Conservation (phyloP, 2,329 filamentous ascomycete genomes). For the Westerdykella sp. region DNA sequence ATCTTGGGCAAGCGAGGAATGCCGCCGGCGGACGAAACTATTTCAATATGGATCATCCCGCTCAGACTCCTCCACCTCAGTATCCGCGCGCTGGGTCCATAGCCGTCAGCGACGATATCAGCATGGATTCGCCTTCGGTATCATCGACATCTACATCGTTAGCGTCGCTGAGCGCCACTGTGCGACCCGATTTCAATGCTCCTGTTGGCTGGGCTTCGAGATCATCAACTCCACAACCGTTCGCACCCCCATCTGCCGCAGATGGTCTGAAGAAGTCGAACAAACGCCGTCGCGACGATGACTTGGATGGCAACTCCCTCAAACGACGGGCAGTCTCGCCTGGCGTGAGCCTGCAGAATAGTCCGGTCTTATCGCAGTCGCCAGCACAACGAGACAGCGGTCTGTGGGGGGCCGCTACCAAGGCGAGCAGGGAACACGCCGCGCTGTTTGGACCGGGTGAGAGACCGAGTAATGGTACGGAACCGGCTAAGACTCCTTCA, state of each 20-base stretch:
- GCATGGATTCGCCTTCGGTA: slow-evolving; percentile 60
- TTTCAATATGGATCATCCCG: slow-evolving; percentile 66
- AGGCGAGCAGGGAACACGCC: slow-evolving; percentile 54
- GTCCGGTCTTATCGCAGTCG: slow-evolving; percentile 73
- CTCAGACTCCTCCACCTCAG: slow-evolving; percentile 45
- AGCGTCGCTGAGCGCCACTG: slow-evolving; percentile 13
- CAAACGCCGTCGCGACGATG: slow-evolving; percentile 84
- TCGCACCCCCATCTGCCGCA: slow-evolving; percentile 35
- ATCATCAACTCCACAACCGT: slow-evolving; percentile 34
- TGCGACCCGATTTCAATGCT: slow-evolving; percentile 16
- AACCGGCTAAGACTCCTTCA: slow-evolving; percentile 40
- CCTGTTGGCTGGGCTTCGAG: slow-evolving; percentile 24
- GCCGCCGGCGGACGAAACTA: slow-evolving; percentile 66
- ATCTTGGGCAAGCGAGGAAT: slow-evolving; percentile 65
- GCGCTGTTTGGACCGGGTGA: slow-evolving; percentile 30
- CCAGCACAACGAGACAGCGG: slow-evolving; percentile 66
- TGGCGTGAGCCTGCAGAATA: slow-evolving; percentile 85
- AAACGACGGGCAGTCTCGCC: slow-evolving; percentile 89
- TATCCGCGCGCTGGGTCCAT: slow-evolving; percentile 52
- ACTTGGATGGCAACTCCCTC: slow-evolving; percentile 80
- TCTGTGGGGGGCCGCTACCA: slow-evolving; percentile 66
- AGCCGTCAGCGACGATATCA: slow-evolving; percentile 59
- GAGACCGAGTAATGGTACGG: slow-evolving; percentile 44
- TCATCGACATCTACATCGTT: slow-evolving; percentile 19
- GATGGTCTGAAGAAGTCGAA: slow-evolving; percentile 39